phyloP scores from a whole-genome alignment of 2,329 filamentous ascomycete genomes.

The Diaporthe capsici region DNA sequence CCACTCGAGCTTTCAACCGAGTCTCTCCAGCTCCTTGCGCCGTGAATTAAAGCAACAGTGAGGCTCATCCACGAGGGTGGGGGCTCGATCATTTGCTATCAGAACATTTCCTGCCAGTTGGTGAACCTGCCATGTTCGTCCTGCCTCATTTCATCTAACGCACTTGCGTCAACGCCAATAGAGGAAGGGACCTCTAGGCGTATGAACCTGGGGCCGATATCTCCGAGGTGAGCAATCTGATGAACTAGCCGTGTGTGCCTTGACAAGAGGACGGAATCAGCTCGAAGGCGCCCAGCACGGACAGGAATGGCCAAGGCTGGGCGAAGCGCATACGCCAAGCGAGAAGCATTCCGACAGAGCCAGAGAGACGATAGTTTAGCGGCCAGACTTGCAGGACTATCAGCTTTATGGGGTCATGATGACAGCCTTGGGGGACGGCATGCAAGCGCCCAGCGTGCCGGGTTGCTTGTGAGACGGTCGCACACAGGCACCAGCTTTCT shows the following conservation, averaged over 20 bases:
- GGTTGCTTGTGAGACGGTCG: neutral
- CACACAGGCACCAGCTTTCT: neutral
- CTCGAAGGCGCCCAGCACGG: neutral
- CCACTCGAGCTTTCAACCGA: neutral
- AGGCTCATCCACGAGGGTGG: neutral
- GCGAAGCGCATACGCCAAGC: constrained; percentile 4
- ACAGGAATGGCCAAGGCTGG: constrained; percentile 12
- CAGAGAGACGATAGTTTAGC: neutral
- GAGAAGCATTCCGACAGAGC: neutral
- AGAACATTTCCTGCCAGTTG: neutral
- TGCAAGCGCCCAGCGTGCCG: neutral
- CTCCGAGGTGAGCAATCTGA: too few relatives aligned
- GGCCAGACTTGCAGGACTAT: neutral
- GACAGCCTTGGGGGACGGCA: neutral
- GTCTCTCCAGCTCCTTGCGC: neutral
- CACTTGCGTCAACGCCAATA: neutral
- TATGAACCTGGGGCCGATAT: neutral
- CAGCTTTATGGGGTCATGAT: constrained; percentile 1
- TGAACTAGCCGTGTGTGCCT: neutral
- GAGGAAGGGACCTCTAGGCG: neutral
- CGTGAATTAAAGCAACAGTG: neutral
- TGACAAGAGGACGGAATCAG: neutral
- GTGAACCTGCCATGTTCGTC: neutral
- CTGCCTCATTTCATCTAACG: neutral
- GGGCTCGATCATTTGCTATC: neutral